phyloP scores from a whole-genome alignment of 73 alveolate species.

The Durusdinium trenchii region DNA sequence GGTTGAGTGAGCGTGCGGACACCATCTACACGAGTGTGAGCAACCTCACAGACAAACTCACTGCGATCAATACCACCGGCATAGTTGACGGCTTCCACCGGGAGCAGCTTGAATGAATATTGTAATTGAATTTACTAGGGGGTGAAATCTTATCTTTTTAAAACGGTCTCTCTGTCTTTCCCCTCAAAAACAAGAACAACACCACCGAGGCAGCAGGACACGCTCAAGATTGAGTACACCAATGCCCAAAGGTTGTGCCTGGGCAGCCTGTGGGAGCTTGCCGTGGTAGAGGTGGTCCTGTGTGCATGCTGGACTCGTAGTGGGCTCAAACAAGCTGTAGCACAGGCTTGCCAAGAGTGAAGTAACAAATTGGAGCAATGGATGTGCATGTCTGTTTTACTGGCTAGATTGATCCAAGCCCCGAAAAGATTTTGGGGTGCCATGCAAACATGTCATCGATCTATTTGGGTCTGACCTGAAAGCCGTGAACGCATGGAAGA shows the following conservation, averaged over 20 bases:
- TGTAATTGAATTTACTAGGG: background rate
- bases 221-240: background rate
- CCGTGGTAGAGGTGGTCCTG: too few species aligned
- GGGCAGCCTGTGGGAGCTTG: too few species aligned
- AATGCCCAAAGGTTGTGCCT: background rate
- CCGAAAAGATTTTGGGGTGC: too few species aligned
- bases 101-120: background rate
- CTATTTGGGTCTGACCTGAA: too few species aligned
- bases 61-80: background rate
- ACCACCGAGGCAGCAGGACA: background rate
- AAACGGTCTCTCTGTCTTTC: background rate
- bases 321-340: too few species aligned
- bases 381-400: too few species aligned
- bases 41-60: background rate
- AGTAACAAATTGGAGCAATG: too few species aligned
- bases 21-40: background rate
- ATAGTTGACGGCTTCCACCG: background rate
- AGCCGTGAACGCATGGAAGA: too few species aligned
- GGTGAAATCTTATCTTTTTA: background rate
- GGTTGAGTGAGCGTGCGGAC: background rate
- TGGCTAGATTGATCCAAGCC: too few species aligned
- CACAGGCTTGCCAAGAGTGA: too few species aligned
- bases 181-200: background rate
- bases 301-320: too few species aligned
- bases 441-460: too few species aligned